phyloP scores from a whole-genome alignment of 768 basidiomycete species.

The Russula virescens region DNA sequence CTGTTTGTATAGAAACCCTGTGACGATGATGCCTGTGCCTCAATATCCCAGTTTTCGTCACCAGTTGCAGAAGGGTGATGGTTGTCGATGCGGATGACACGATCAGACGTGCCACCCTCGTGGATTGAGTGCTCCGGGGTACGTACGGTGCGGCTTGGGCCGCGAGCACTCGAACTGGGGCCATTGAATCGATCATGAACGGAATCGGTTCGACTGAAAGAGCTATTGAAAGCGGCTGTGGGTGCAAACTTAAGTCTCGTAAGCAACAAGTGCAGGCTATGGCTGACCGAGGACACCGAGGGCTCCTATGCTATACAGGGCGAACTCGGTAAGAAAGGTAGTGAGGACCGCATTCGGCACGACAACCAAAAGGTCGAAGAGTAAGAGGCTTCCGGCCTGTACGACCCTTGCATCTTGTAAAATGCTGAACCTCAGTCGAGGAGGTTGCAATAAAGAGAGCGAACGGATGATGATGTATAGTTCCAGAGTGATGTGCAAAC shows the following conservation, averaged over 20 bases:
- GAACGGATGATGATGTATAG: slow-evolving; percentile 36
- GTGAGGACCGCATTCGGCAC: slow-evolving; percentile 34
- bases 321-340: slow-evolving; percentile 36
- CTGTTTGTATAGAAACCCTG: neutral
- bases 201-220: neutral
- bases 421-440: slow-evolving; percentile 22
- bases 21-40: neutral
- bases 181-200: neutral
- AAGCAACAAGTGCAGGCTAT: neutral
- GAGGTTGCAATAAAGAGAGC: slow-evolving; percentile 28
- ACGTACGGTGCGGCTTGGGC: neutral
- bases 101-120: neutral
- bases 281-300: slow-evolving; percentile 39
- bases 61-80: neutral
- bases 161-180: neutral
- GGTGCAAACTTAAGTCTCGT: neutral
- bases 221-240: slow-evolving; percentile 25
- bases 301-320: slow-evolving; percentile 40
- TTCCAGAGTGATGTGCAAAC: slow-evolving; percentile 36
- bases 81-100: neutral
- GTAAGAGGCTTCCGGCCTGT: slow-evolving; percentile 36
- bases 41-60: neutral
- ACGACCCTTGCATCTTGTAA: slow-evolving; percentile 32
- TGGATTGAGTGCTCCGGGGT: neutral
- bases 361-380: slow-evolving; percentile 39